Percentiles rank a stretch among this genome's conserved stretches.
Conservation (phyloP, 2,329 filamentous ascomycete species). For the Clarireedia hainanense region DNA sequence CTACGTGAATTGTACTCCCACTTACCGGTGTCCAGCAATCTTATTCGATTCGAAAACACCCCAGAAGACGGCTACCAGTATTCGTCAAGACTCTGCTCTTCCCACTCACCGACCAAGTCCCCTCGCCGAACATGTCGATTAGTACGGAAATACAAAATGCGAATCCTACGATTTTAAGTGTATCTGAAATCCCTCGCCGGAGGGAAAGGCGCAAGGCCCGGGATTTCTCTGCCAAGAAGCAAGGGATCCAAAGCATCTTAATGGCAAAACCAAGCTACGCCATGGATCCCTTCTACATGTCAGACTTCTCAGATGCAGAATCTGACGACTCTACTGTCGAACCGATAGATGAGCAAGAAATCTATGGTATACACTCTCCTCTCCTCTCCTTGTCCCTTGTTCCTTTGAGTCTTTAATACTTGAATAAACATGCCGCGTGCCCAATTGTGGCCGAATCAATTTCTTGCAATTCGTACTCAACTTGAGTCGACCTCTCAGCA, state of each 20-base stretch:
- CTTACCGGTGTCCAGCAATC: too few relatives aligned
- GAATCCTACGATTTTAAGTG: slow-evolving; percentile 87
- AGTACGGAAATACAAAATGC: slow-evolving; percentile 53
- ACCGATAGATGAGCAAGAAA: slow-evolving; percentile 93
- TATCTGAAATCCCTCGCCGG: slow-evolving; percentile 80
- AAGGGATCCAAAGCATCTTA: slow-evolving; percentile 24
- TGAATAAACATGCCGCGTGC: too few relatives aligned
- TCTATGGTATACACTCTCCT: slow-evolving; percentile 59
- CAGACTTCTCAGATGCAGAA: slow-evolving; percentile 26
- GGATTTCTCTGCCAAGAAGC: slow-evolving; percentile 32
- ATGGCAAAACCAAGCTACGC: slow-evolving; percentile 24
- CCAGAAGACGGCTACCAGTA: too few relatives aligned
- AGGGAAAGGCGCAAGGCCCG: slow-evolving; percentile 44
- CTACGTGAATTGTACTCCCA: too few relatives aligned
- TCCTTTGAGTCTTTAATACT: neutral
- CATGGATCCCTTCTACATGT: slow-evolving; percentile 30
- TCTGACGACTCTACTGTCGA: slow-evolving; percentile 58
- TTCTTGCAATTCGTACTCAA: too few relatives aligned
- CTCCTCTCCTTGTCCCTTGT: neutral
- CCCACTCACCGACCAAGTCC: too few relatives aligned
- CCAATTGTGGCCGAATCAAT: too few relatives aligned
- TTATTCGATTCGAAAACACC: too few relatives aligned
- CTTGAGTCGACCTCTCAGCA: too few relatives aligned
- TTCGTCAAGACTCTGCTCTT: too few relatives aligned
- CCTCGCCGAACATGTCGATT: neutral